Evolutionary conservation across 495 filamentous ascomycete genomes (phyloP), one percentile per base, ranked within the genome.

Genomic region (Polyplosphaeria fusca): DNA sequence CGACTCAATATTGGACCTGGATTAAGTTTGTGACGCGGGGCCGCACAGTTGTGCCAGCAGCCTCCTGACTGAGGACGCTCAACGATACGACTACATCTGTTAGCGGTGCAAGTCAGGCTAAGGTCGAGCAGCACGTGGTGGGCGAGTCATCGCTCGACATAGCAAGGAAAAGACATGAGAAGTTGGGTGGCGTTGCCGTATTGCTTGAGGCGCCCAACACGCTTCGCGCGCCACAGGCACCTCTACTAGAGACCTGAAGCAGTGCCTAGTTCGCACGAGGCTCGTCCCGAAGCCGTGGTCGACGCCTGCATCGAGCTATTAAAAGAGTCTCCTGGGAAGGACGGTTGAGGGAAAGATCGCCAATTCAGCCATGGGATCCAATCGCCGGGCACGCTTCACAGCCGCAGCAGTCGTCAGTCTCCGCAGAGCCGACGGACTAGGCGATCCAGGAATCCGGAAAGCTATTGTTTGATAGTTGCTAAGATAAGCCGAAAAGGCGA

Each of bases 211-310:
- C n/a, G n/a, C n/a, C n/a, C n/a, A n/a, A n/a, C n/a, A n/a, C n/a
- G n/a, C n/a, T n/a, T n/a, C n/a, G n/a, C n/a, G n/a, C 30, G 30
- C 30, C 14, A 14, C 7, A 7, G 7, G 30, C 7, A 14, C 30
- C 30, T 7, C 30, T 35, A 7, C 30, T 7, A 35, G 14, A 14
- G 30, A 35, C 7, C 14, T n/a, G n/a, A 14, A 35, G 30, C 30
- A 7, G 30, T 35, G 7, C 14, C 30, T 35, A 35, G 30, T 14
- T 14, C 30, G 43, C 43, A 23, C 14, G 43, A 57, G 53, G 53
- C 20, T 57, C 53, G 53, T 49, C 53, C 45, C 53, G 53, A 42
- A 41, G 27, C 53, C 53, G 53, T 35, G 14, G 9, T 13, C 12
- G 2, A 46, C 16, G 27, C 41, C 35, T 28, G 45, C 43, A 42